A percentile compares a stretch with the other conserved stretches of the same genome.
Conservation (phyloP, 768 basidiomycete genomes). For the Pholiota microspora region DNA sequence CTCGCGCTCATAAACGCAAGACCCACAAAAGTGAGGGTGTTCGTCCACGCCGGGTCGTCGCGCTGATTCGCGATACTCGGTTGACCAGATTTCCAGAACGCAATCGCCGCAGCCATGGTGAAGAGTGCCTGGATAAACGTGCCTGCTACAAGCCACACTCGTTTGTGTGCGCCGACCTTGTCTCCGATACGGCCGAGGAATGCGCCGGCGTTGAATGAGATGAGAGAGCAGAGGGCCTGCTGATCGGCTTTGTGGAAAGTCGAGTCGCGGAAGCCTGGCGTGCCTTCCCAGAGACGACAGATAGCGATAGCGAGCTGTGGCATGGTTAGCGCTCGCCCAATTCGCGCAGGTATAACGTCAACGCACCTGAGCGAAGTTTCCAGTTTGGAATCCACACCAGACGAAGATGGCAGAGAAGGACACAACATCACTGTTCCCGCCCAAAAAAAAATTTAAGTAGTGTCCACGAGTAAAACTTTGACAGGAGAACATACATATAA, state of each 20-base stretch:
- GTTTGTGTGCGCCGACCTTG: slow-evolving; percentile 67
- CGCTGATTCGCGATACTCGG: slow-evolving; percentile 50
- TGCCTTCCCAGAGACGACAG: slow-evolving; percentile 70
- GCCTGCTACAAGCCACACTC: slow-evolving; percentile 70
- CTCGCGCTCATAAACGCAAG: slow-evolving; percentile 80
- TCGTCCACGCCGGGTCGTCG: slow-evolving; percentile 70
- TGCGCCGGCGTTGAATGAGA: slow-evolving; percentile 77
- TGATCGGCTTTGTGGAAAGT: slow-evolving; percentile 80
- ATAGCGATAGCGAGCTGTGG: slow-evolving; percentile 73
- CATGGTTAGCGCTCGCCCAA: not conserved
- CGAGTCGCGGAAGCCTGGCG: slow-evolving; percentile 42
- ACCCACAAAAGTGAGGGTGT: slow-evolving; percentile 61
- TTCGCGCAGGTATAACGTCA: not conserved
- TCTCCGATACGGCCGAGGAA: slow-evolving; percentile 85
- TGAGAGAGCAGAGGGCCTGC: slow-evolving; percentile 78
- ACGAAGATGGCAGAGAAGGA: slow-evolving; percentile 50
- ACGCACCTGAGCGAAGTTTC: slow-evolving; percentile 60
- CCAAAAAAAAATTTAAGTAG: not conserved
- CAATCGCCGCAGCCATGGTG: slow-evolving; percentile 70
- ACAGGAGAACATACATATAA: slow-evolving; percentile 48
- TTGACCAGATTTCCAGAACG: slow-evolving; percentile 69
- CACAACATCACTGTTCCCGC: slow-evolving; percentile 53
- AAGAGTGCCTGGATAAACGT: slow-evolving; percentile 75
- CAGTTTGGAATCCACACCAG: slow-evolving; percentile 83
- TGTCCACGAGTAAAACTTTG: not conserved